Conservation (phyloP, 345 rosid genomes). For the Gossypium raimondii region DNA sequence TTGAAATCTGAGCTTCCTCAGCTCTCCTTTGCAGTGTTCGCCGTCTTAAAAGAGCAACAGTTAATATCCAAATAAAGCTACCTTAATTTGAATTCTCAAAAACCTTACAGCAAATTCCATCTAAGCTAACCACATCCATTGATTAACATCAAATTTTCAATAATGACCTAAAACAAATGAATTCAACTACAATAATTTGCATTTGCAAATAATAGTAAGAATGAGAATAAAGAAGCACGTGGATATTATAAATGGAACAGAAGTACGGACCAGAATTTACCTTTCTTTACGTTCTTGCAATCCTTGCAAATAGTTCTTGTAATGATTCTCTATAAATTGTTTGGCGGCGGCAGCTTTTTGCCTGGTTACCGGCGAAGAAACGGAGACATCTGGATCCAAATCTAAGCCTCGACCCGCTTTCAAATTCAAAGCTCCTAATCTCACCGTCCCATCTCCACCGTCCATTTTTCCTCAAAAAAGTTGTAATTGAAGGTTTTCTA, state of each 20-base stretch:
- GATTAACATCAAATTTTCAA: neutral
- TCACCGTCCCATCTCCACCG: conserved; percentile 79
- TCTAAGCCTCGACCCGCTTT: conserved; percentile 61
- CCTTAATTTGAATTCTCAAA: neutral
- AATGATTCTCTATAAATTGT: conserved; percentile 97
- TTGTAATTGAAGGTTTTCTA: neutral
- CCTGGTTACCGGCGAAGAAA: conserved; percentile 89
- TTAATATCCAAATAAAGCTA: neutral
- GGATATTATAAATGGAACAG: neutral
- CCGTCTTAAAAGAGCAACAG: conserved; percentile 45
- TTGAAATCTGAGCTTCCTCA: conserved; percentile 77
- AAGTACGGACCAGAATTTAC: conserved; percentile 26
- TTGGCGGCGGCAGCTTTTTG: conserved; percentile 99
- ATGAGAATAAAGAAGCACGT: neutral
- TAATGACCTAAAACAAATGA: neutral
- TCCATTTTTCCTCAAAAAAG: conserved; percentile 46
- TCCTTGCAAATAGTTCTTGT: conserved; percentile 88
- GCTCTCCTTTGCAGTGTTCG: conserved; percentile 76
- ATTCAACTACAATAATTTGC: neutral
- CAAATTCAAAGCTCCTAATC: conserved; percentile 58
- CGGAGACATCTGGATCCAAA: conserved; percentile 60
- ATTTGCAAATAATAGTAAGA: neutral
- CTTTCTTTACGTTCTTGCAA: conserved; percentile 91
- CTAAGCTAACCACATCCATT: neutral
- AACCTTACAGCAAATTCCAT: neutral